Evolutionary conservation across 495 filamentous ascomycete species (phyloP).

Genomic region (Xylaria acuta): DNA sequence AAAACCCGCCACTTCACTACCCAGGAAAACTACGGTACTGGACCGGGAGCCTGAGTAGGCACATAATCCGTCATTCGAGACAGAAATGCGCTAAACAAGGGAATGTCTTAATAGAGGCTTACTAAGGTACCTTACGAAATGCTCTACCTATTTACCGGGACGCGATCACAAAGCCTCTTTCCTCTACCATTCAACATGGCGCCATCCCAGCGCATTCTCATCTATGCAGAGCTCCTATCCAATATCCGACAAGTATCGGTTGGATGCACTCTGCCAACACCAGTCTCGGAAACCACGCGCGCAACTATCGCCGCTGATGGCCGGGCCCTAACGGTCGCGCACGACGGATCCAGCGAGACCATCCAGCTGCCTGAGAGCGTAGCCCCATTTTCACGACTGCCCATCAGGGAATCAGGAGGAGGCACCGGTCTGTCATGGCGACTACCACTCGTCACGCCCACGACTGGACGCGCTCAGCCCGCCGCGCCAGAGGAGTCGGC

Average conservation of each 20-base stretch:
- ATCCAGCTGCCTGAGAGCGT: constrained; percentile 73
- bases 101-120: background rate
- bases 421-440: constrained; percentile 69
- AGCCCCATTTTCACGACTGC: constrained; percentile 43
- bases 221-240: constrained; percentile 87
- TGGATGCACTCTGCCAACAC: constrained; percentile 67
- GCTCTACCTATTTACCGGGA: background rate
- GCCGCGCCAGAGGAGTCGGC: constrained; percentile 32
- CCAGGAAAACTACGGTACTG: too few relatives aligned
- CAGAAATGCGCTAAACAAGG: background rate
- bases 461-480: constrained; percentile 3
- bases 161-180: background rate
- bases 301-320: constrained; percentile 59
- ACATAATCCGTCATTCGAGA: background rate
- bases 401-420: constrained; percentile 41
- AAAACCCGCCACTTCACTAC: background rate
- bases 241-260: constrained; percentile 87
- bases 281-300: constrained; percentile 52
- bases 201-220: constrained; percentile 43
- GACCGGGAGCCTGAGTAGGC: background rate
- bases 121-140: background rate
- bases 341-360: constrained; percentile 58
- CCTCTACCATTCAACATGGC: constrained; percentile 36
- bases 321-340: constrained; percentile 56
- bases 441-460: constrained; percentile 57